Percentiles rank a stretch among this genome's conserved stretches.
Evolutionary conservation across 2,329 filamentous ascomycete species (phyloP).

Genomic region (Cryoendolithus antarcticus): DNA sequence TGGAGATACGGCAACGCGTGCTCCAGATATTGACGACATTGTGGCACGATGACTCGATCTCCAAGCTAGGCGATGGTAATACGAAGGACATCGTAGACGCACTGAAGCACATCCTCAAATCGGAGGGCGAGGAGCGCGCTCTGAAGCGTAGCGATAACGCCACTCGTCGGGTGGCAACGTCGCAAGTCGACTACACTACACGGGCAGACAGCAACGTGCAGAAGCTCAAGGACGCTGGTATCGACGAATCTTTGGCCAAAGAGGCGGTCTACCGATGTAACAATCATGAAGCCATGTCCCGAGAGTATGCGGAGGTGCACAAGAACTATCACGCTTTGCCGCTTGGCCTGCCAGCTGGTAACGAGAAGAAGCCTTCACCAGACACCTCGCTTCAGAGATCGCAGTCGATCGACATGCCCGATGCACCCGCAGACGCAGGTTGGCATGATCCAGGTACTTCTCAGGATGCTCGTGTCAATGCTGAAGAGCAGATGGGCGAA

Average conservation of each 20-base stretch:
- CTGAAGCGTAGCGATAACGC: slow-evolving; percentile 51
- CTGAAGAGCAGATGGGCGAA: slow-evolving; percentile 3
- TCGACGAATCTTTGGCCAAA: slow-evolving; percentile 50
- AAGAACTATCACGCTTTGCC: slow-evolving; percentile 13
- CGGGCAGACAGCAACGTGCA: slow-evolving; percentile 31
- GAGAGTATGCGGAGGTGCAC: slow-evolving; percentile 60
- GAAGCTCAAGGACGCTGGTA: slow-evolving; percentile 38
- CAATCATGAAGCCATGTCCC: slow-evolving; percentile 46
- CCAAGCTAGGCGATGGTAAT: slow-evolving; percentile 65
- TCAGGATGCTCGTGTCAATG: slow-evolving; percentile 1
- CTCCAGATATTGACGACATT: slow-evolving; percentile 63
- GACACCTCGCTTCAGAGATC: slow-evolving; percentile 1
- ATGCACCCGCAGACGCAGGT: slow-evolving; percentile 14
- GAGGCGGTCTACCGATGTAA: slow-evolving; percentile 79
- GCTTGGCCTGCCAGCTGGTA: slow-evolving; percentile 17
- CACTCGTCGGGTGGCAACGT: slow-evolving; percentile 32
- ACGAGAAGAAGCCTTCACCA: slow-evolving; percentile 3
- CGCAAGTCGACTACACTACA: slow-evolving; percentile 41
- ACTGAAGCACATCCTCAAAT: slow-evolving; percentile 62
- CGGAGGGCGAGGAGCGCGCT: slow-evolving; percentile 60
- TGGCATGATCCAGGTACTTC: not conserved
- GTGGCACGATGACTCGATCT: slow-evolving; percentile 76
- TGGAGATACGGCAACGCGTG: slow-evolving; percentile 72
- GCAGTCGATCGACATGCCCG: slow-evolving; percentile 29
- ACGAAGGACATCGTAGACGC: slow-evolving; percentile 77